Evolutionary conservation across 2,329 filamentous ascomycete genomes (phyloP), one percentile per base, ranked within the genome.

Genomic region (Fusarium sp.): DNA sequence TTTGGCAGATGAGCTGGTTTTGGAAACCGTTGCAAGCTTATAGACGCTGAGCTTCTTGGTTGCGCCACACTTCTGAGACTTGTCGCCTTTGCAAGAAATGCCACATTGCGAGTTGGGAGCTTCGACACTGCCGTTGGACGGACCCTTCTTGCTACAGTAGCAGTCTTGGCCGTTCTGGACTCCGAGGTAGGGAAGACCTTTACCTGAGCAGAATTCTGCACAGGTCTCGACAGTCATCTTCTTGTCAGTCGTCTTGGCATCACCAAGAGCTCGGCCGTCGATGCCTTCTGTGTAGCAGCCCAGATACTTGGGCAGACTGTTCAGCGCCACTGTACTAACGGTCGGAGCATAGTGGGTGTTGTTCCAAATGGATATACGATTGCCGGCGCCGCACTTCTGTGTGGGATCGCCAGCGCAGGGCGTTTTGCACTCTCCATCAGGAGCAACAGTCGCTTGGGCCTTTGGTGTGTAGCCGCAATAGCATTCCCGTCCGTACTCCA

Each of bases 301-400:
- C 2, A 71, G 40, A 34, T 74, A 57, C 5, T 59, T 47, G 2
- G 59, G 44, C 2, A 34, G 42, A 1, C 24, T 56, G 20, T 60
- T 51, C 12, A 55, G 8, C 5, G 25, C 52, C 16, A 27, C 50
- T 1, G 49, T 43, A 3, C 24, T 68, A 8, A 45, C 43, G 6
- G 43, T 69, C 1, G 59, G 44, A 11, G 52, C 63, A 18, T 68
- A 71, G 1, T 50, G 46, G 3, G 63, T 69, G 2, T 73, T 63
- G n/a, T 73, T 74, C 72, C 72, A 74, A 6, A 74, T 58, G 5
- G 72, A 74, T 32, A 74, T 63, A 2, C 72, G 63, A 43, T 63
- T 68, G 3, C 72, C 68, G 0, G 60, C 70, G 15, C 72, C 72
- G 20, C 72, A 74, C 4, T 61, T 71, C 40, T 74, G 70, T 1